Evolutionary conservation across 805 yeast genomes (phyloP).

Genomic region (Saccharomycopsis oosterbeekiorum): DNA sequence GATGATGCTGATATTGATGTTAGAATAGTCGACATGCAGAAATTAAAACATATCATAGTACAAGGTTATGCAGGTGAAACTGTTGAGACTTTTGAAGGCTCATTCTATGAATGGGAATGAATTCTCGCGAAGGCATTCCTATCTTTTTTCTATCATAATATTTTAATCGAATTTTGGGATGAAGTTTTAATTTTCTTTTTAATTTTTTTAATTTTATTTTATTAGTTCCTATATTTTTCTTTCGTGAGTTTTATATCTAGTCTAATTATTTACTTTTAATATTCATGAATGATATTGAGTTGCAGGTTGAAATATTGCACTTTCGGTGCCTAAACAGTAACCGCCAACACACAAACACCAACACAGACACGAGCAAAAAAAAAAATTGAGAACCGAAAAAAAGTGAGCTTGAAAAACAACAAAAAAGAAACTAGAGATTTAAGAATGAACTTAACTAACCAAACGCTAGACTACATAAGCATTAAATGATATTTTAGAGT

Average conservation of each 20-base stretch:
- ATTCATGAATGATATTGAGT: too few species aligned
- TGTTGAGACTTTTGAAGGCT: neutral
- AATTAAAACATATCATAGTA: constrained; percentile 11
- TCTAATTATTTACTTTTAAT: too few species aligned
- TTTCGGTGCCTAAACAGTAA: neutral
- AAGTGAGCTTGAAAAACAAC: neutral
- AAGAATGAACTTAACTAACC: too few species aligned
- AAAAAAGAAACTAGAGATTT: neutral
- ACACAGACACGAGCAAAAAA: neutral
- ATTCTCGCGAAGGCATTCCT: neutral
- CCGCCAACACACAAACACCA: neutral
- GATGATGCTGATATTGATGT: constrained; percentile 15
- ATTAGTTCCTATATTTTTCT: too few species aligned
- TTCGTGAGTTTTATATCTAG: too few species aligned
- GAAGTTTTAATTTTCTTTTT: too few species aligned
- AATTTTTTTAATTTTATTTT: too few species aligned
- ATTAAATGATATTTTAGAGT: too few species aligned
- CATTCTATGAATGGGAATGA: constrained; percentile 17
- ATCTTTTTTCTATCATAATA: too few species aligned
- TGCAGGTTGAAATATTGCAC: neutral
- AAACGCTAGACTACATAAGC: too few species aligned
- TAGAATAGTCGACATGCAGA: constrained; percentile 5
- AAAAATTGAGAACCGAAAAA: neutral
- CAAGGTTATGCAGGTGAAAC: constrained; percentile 15
- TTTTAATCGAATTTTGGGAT: too few species aligned